These are phyloP conservation scores for Moniliophthora roreri DNA, from an alignment of 1,284 basidiomycete genomes.

Conservation along the genomic window DNA sequence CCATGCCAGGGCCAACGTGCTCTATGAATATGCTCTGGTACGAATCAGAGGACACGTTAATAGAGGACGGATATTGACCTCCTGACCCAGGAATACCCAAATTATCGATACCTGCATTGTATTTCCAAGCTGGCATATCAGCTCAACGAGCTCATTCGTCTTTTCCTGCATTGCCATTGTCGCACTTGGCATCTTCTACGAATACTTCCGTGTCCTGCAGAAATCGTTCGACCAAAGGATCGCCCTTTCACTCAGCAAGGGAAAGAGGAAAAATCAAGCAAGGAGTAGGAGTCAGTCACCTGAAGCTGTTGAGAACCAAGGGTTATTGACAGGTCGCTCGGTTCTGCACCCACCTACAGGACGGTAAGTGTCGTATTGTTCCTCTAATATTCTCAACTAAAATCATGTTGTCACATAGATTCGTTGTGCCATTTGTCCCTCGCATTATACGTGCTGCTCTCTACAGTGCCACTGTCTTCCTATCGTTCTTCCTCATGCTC, in stretches of 20 bases:
- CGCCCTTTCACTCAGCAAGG: constrained; percentile 49
- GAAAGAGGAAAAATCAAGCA: constrained; percentile 33
- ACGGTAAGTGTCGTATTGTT: constrained; percentile 37
- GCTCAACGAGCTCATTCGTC: constrained; percentile 51
- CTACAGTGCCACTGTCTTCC: constrained; percentile 66
- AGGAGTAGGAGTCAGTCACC: constrained; percentile 41
- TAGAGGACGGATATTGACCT: neutral
- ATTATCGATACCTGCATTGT: constrained; percentile 75
- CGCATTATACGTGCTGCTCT: constrained; percentile 60
- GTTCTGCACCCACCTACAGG: constrained; percentile 30
- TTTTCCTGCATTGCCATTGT: constrained; percentile 65
- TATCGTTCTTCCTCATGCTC: constrained; percentile 87
- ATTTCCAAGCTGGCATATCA: constrained; percentile 73
- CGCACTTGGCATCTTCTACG: constrained; percentile 66
- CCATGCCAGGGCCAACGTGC: constrained; percentile 49
- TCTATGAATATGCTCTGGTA: constrained; percentile 74
- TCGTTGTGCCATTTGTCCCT: constrained; percentile 45
- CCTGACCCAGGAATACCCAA: constrained; percentile 62
- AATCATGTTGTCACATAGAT: constrained; percentile 29
- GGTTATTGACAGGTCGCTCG: constrained; percentile 48
- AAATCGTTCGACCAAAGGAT: constrained; percentile 58
- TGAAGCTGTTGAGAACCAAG: constrained; percentile 49
- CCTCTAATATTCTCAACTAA: neutral
- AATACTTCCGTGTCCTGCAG: constrained; percentile 68
- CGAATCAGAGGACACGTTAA: constrained; percentile 1